Evolutionary conservation across 1,139 yeast genomes (phyloP).

Genomic region (Lodderomyces theae): DNA sequence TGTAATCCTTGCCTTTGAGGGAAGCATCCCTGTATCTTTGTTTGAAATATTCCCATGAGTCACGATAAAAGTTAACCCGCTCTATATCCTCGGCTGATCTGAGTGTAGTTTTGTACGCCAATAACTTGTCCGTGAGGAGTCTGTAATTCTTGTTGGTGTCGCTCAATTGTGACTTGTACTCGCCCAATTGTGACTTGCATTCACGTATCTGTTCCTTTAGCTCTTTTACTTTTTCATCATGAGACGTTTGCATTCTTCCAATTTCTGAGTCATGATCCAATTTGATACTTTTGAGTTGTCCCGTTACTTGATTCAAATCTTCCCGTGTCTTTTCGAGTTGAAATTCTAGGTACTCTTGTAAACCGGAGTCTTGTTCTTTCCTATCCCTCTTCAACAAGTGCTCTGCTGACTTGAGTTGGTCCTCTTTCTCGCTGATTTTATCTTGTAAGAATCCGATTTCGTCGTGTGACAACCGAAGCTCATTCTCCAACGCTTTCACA

Average conservation of each 20-base stretch:
- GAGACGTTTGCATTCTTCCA: not conserved
- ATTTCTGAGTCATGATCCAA: not conserved
- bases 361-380: not conserved
- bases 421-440: not conserved
- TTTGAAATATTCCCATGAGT: constrained; percentile 35
- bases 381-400: not conserved
- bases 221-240: constrained; percentile 3
- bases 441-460: not conserved
- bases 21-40: constrained; percentile 38
- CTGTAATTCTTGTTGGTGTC: constrained; percentile 11
- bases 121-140: constrained; percentile 8
- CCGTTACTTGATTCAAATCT: constrained; percentile 1
- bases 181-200: constrained; percentile 4
- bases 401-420: not conserved
- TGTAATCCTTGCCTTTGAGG: constrained; percentile 46
- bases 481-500: constrained; percentile 1
- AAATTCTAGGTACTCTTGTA: constrained; percentile 2
- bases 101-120: constrained; percentile 5
- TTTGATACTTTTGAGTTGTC: not conserved
- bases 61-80: constrained; percentile 10
- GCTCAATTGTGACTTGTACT: constrained; percentile 8
- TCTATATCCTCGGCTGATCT: constrained; percentile 5
- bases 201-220: constrained; percentile 5
- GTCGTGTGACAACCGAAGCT: not conserved
- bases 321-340: constrained; percentile 3